phyloP scores from a whole-genome alignment of 176 grass and related monocot genomes.

The bread wheat (Triticum aestivum) region IWGSC_CS_RefSeq_v2.1 NC_057798.1:418018535-418019034 shows the following conservation, averaged over 20 bases:
- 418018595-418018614: not conserved
- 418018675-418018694: not conserved
- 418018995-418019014: conserved; percentile 67
- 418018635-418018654: not conserved
- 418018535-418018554: not conserved
- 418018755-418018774: conserved; percentile 11
- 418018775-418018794: not conserved
- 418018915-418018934: conserved; percentile 34
- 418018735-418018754: not conserved
- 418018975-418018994: conserved; percentile 72
- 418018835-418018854: conserved; percentile 17
- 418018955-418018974: conserved; percentile 52
- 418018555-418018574: not conserved
- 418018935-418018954: conserved; percentile 29
- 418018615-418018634: not conserved
- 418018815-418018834: conserved; percentile 14
- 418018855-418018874: conserved; percentile 33
- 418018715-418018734: not conserved
- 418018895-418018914: conserved; percentile 29
- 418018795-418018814: not conserved
- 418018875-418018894: conserved; percentile 27
- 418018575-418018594: not conserved
- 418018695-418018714: not conserved
- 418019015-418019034: conserved; percentile 61
- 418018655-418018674: not conserved